Conservation (phyloP, 2,329 filamentous ascomycete genomes). For the Penicillium sp. region DNA sequence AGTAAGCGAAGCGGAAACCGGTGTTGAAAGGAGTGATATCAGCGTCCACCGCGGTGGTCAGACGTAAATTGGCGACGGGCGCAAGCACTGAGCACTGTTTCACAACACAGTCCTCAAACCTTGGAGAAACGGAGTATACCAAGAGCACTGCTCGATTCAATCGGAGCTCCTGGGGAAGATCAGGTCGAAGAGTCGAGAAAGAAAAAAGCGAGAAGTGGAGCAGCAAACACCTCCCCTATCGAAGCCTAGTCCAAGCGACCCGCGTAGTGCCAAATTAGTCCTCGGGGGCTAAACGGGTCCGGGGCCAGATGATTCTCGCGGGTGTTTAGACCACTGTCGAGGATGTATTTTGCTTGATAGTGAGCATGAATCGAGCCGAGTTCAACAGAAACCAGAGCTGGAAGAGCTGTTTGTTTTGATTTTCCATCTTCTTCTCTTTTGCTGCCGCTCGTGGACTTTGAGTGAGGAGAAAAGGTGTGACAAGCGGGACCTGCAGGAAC, state of each 20-base stretch:
- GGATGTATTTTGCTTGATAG: too few relatives aligned
- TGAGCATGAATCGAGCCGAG: too few relatives aligned
- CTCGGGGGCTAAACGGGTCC: slow-evolving; percentile 8
- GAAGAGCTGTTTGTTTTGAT: slow-evolving; percentile 1
- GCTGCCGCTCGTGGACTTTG: not conserved
- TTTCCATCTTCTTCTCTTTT: too few relatives aligned
- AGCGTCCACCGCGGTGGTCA: slow-evolving; percentile 7
- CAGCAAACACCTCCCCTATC: slow-evolving; percentile 19
- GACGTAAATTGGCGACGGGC: slow-evolving; percentile 3
- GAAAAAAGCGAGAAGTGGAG: slow-evolving; percentile 6
- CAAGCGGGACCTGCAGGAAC: slow-evolving; percentile 13
- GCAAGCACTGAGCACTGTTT: slow-evolving; percentile 8
- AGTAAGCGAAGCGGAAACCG: not conserved
- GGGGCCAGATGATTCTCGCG: too few relatives aligned
- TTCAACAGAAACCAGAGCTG: not conserved
- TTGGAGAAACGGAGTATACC: too few relatives aligned
- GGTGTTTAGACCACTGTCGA: not conserved
- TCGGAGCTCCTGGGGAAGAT: too few relatives aligned
- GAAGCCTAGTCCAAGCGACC: slow-evolving; percentile 22
- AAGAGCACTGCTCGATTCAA: too few relatives aligned
- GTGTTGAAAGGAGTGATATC: slow-evolving; percentile 4
- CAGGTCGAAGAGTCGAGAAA: not conserved
- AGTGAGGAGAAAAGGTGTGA: too few relatives aligned
- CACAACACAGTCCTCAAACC: slow-evolving; percentile 6
- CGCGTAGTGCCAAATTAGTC: slow-evolving; percentile 19